Conservation (phyloP, 192 early-diverging fungal genomes). For the Backusella australiensis region DNA sequence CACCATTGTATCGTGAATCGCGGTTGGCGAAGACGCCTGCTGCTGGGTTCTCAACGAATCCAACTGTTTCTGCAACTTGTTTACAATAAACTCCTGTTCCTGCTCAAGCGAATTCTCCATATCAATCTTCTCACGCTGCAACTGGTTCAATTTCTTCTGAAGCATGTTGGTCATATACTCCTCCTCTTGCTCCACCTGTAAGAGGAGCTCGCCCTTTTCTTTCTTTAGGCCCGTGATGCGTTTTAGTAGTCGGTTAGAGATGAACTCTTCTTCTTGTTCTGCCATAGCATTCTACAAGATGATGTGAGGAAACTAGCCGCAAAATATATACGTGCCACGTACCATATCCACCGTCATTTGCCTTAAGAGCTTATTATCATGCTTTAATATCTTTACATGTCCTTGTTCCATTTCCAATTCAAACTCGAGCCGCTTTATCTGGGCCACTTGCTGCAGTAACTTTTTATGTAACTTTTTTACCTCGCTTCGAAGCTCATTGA, state of each 20-base stretch:
- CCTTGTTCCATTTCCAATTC: constrained; percentile 66
- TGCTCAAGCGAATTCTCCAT: constrained; percentile 89
- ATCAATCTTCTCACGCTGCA: constrained; percentile 87
- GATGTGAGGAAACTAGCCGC: background rate
- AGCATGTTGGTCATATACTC: constrained; percentile 78
- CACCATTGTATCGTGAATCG: constrained; percentile 5
- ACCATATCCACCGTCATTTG: constrained; percentile 57
- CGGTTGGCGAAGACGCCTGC: background rate
- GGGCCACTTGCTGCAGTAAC: background rate
- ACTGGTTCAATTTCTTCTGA: constrained; percentile 67
- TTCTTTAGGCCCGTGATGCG: constrained; percentile 71
- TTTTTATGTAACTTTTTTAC: constrained; percentile 12
- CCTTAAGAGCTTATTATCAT: constrained; percentile 55
- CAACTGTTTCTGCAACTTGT: constrained; percentile 79
- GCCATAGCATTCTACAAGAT: constrained; percentile 42
- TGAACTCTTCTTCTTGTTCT: constrained; percentile 72
- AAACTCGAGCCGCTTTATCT: constrained; percentile 59
- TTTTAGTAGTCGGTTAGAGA: constrained; percentile 71
- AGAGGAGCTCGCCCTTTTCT: constrained; percentile 71
- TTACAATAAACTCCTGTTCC: constrained; percentile 91
- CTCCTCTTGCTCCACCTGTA: constrained; percentile 79
- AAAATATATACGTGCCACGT: background rate
- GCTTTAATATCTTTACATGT: constrained; percentile 56
- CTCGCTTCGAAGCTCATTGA: background rate
- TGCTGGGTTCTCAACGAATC: constrained; percentile 48